A percentile compares a stretch with the other conserved stretches of the same genome.
These are phyloP conservation scores for Exophiala phaeomuriformis DNA, from an alignment of 2,329 filamentous ascomycete species.

Conservation along the genomic window DNA sequence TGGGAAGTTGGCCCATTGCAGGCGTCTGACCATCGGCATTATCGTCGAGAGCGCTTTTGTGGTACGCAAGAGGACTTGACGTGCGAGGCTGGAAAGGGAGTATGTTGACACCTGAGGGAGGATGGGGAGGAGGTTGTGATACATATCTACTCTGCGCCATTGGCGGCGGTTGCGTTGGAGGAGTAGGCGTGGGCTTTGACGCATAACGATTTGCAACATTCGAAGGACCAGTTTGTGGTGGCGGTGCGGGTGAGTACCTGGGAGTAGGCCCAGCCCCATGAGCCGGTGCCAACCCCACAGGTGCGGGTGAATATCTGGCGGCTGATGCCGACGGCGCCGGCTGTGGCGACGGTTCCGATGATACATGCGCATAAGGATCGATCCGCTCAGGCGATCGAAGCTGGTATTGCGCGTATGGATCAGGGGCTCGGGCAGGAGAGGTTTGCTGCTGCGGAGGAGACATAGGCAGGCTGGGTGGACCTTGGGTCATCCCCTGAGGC, in stretches of 20 bases:
- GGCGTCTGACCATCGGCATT: constrained; percentile 1
- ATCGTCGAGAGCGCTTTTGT: constrained; percentile 26
- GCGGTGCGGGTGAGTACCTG: constrained; percentile 43
- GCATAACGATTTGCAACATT: constrained; percentile 23
- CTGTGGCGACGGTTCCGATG: constrained; percentile 25
- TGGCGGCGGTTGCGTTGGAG: constrained; percentile 26
- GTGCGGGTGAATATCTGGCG: constrained; percentile 42
- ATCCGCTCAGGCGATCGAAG: constrained; percentile 31
- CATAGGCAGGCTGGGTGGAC: constrained; percentile 24
- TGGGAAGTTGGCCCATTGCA: constrained; percentile 12
- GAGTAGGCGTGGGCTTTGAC: constrained; percentile 21
- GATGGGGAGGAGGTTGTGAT: constrained; percentile 33
- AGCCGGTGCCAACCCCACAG: constrained; percentile 30
- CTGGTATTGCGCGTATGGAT: constrained; percentile 29
- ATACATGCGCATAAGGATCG: constrained; percentile 30
- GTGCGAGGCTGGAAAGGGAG: constrained; percentile 56
- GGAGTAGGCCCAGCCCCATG: constrained; percentile 35
- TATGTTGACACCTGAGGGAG: constrained; percentile 26
- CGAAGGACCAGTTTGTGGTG: constrained; percentile 20
- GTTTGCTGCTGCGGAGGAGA: constrained; percentile 28
- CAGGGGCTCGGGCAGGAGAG: constrained; percentile 27
- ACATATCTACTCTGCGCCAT: constrained; percentile 35
- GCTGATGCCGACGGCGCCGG: constrained; percentile 35
- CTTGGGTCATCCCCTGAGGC: constrained; percentile 24
- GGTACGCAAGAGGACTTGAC: constrained; percentile 57